Base-by-base conservation (phyloP, 2,329 filamentous ascomycete genomes). In the Epichloe typhina region DNA sequence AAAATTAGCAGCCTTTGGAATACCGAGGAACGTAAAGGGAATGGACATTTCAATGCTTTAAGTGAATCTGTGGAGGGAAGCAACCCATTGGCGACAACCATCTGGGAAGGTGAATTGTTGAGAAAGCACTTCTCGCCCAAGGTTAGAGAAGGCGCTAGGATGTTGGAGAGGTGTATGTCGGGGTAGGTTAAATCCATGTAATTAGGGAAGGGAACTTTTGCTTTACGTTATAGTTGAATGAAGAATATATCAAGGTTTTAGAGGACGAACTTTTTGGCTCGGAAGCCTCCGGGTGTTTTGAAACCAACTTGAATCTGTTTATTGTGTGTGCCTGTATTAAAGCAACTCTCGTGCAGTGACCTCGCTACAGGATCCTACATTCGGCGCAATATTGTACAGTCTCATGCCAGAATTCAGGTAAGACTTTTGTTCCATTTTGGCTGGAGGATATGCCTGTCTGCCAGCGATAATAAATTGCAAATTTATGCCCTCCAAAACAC, bases 101-200 rank as follows among this genome's bases (percentile, higher is more conserved):
- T 94, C 0, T 98, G 91, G 93, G 93, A 97, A 64, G 89, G 88
- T 0, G 93, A 97, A 70, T 64, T 98, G 52, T 65, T 98, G 59
- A 76, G 84, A 62, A 76, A 79, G 57, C 93, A 98, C 69, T 98
- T 86, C 64, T 89, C 86, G 58, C 91, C 90, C 6, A 83, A 83
- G 61, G 85, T 98, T 1, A 76, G 88, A 57, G 88, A 95, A 61
- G 84, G 84, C 1, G 72, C 86, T 4, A 77, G 77, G 65, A 66
- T 76, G 43, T 70, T 90, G 63, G 84, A 89, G 64, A 88, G 86
- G 73, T 74, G 72, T 44, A 69, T 87, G 60, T 64, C 62, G 5
- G 58, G 58, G 49, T 67, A 62, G 54, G 53, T 31, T 2, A 43
- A n/a, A 21, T 13, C 12, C 13, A 26, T n/a, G 11, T 23, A 31